phyloP scores from a whole-genome alignment of 2,329 filamentous ascomycete genomes.

The Paradendryphiella salina region DNA sequence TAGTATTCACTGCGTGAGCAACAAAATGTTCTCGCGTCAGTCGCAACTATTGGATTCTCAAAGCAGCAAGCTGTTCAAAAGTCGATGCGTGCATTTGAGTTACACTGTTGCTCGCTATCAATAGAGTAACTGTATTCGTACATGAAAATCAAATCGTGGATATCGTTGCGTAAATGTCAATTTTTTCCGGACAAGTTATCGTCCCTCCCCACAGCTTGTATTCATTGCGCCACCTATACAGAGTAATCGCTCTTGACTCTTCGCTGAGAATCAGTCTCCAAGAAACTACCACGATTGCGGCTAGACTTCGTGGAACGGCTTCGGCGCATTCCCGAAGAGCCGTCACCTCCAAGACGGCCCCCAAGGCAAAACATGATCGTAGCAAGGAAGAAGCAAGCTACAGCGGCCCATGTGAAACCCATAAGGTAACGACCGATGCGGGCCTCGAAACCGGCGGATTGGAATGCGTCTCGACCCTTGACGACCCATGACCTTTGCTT shows the following conservation, averaged over 20 bases:
- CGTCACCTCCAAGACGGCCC: constrained; percentile 55
- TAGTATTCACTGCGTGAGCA: not conserved
- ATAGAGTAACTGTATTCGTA: constrained; percentile 1
- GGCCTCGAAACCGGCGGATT: constrained; percentile 58
- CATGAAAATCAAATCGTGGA: constrained; percentile 24
- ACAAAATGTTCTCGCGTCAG: too few species aligned
- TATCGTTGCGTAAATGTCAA: constrained; percentile 19
- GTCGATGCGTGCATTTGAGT: not conserved
- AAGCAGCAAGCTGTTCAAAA: not conserved
- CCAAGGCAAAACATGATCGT: constrained; percentile 69
- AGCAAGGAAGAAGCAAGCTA: constrained; percentile 67
- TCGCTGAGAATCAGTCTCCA: constrained; percentile 58
- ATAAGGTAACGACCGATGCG: constrained; percentile 69
- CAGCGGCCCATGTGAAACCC: constrained; percentile 76
- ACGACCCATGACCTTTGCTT: constrained; percentile 65
- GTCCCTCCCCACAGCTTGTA: not conserved
- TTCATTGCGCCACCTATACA: not conserved
- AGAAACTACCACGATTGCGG: constrained; percentile 55
- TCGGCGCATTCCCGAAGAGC: constrained; percentile 44
- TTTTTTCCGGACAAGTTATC: not conserved
- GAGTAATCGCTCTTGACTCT: constrained; percentile 20
- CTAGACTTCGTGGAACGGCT: constrained; percentile 54
- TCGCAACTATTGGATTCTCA: not conserved
- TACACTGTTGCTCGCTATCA: constrained; percentile 4
- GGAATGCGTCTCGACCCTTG: constrained; percentile 69